phyloP scores from a whole-genome alignment of 164 flowering plant species.

The Kingdonia uniflora region DNA sequence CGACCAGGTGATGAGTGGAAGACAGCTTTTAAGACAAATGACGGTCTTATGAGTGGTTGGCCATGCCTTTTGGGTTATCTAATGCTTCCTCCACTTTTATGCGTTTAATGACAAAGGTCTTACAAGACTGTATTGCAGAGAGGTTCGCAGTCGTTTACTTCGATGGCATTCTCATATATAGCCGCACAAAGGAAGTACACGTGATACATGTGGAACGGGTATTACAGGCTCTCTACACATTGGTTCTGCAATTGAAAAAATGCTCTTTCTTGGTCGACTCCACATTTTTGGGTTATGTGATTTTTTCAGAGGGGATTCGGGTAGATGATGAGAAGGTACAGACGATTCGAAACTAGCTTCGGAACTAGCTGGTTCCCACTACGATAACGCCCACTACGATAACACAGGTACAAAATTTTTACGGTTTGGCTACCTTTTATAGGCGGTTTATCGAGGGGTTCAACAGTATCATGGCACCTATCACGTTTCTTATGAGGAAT shows the following conservation, averaged over 20 bases:
- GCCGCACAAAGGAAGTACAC: neutral
- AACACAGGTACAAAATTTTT: neutral
- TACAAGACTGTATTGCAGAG: too few species aligned
- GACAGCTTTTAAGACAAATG: neutral
- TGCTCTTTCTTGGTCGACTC: neutral
- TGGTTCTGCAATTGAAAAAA: neutral
- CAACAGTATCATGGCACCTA: too few species aligned
- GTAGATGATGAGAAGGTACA: neutral
- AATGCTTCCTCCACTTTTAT: neutral
- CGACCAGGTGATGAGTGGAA: neutral
- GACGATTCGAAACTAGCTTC: neutral
- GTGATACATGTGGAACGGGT: neutral
- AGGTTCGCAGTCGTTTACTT: too few species aligned
- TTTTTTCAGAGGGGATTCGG: neutral
- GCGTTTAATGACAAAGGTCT: too few species aligned
- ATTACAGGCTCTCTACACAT: neutral
- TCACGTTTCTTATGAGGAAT: too few species aligned
- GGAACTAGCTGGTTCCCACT: too few species aligned
- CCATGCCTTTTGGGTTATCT: neutral
- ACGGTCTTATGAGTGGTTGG: neutral
- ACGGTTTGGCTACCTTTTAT: neutral
- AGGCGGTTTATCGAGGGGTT: too few species aligned
- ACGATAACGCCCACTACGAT: too few species aligned
- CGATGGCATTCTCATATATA: neutral
- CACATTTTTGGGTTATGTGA: neutral